Evolutionary conservation across 2,329 filamentous ascomycete genomes (phyloP).

Genomic region (Penicillium sp.): DNA sequence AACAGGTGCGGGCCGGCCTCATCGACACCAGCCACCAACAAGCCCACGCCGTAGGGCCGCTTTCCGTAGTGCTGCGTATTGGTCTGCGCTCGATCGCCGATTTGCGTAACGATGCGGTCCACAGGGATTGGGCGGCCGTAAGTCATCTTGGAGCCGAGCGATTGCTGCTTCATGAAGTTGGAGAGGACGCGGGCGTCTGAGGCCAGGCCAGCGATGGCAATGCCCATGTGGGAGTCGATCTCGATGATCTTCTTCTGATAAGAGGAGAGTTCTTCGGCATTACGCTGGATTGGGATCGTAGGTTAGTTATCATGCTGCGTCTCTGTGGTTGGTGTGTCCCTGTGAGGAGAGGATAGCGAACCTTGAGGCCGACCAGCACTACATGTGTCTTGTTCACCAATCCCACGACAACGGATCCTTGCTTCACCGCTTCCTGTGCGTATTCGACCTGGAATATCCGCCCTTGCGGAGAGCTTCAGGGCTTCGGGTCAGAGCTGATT

Average conservation of each 20-base stretch:
- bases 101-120: conserved; percentile 85
- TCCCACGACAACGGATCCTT: conserved; percentile 96
- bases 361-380: conserved; percentile 95
- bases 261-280: conserved; percentile 97
- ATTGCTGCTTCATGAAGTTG: conserved; percentile 99
- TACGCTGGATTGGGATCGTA: conserved; percentile 69
- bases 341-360: conserved; percentile 46
- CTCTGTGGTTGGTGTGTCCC: conserved; percentile 2
- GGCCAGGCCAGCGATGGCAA: conserved; percentile 94
- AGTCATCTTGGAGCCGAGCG: conserved; percentile 90
- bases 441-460: conserved; percentile 99
- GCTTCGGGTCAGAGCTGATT: conserved; percentile 22
- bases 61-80: conserved; percentile 98
- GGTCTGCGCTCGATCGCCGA: conserved; percentile 93
- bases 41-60: conserved; percentile 91
- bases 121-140: conserved; percentile 93
- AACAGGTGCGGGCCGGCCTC: conserved; percentile 93
- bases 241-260: conserved; percentile 99
- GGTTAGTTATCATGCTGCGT: conserved; percentile 2
- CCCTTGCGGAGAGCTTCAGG: conserved; percentile 87
- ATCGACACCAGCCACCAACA: conserved; percentile 91
- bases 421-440: conserved; percentile 97
- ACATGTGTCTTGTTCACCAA: conserved; percentile 98
- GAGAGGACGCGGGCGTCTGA: conserved; percentile 98
- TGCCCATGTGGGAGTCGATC: conserved; percentile 92